Evolutionary conservation across 2,329 filamentous ascomycete genomes (phyloP).

Genomic region (Venturia oleaginea): DNA sequence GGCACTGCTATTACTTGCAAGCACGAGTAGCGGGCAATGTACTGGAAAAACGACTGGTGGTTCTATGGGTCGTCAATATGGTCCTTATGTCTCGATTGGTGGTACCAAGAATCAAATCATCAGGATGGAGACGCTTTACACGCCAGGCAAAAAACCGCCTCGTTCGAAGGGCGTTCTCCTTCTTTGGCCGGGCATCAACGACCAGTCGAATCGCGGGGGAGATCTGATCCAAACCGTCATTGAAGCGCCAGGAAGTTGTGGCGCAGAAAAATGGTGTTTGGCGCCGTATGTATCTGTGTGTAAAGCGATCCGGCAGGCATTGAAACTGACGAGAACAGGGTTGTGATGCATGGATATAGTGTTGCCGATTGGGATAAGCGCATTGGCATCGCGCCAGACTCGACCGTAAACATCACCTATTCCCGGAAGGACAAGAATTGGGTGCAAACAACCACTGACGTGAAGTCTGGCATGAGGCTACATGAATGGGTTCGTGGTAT

Average conservation of each 20-base stretch:
- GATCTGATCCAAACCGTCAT: constrained; percentile 3
- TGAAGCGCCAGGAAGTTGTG: not conserved
- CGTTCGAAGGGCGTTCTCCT: not conserved
- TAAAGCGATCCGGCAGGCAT: not conserved
- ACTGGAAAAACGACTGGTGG: not conserved
- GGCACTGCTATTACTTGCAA: not conserved
- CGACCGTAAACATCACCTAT: constrained; percentile 4
- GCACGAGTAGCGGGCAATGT: not conserved
- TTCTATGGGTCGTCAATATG: not conserved
- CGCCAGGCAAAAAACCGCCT: not conserved
- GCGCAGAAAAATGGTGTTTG: not conserved
- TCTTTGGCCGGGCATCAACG: not conserved
- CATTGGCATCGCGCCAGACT: not conserved
- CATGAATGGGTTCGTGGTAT: not conserved
- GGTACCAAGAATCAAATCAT: not conserved
- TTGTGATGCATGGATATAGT: constrained; percentile 5
- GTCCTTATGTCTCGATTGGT: not conserved
- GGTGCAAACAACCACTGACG: constrained; percentile 2
- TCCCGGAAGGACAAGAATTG: not conserved
- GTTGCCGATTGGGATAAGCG: not conserved
- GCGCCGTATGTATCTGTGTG: not conserved
- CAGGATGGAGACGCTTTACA: constrained; percentile 2
- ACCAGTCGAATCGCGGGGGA: not conserved
- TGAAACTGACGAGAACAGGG: not conserved
- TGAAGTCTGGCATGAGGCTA: not conserved